Base-by-base conservation (phyloP, 768 basidiomycete species). In the Russula sp. region DNA sequence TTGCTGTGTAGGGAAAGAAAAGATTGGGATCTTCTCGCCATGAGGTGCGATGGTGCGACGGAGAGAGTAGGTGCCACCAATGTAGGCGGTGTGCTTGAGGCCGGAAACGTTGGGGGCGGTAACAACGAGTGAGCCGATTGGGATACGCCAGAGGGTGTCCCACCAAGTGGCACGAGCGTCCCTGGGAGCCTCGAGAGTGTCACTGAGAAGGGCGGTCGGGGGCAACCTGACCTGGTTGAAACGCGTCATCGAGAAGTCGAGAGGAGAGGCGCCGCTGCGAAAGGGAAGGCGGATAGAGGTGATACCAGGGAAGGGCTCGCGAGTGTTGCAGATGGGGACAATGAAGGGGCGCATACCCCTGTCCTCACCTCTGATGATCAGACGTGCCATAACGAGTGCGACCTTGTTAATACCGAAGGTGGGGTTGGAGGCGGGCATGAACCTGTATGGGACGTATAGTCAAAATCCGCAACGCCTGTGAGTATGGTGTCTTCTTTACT, bases 381-480 rank as follows among this genome's bases (percentile, higher is more conserved):
- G 70, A 39, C 76, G 75, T 11, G 83, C 83, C 77, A 83, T 81
- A 32, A 83, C 81, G 36, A 84, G 65, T 14, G 82, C 81, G 5
- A 83, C 74, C 61, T 82, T 83, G 1, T 81, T 73, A 18, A 82
- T 74, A 6, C 78, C 77, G 65, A 81, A 82, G 7, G 73, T 68
- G 1, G 83, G 82, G 11, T 79, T 79, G 5, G 83, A 79, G 25
- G 81, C 77, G 10, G 83, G 82, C 82, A 29, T 83, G 65, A 82
- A 83, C 65, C 83, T 83, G 60, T 32, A 47, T 46, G 35, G 11
- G 51, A 5, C 41, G 29, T 39, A 48, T 9, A 53, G 25, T 60
- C 54, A 66, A 35, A 62, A 18, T 9, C 9, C 41, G 29, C 13
- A 14, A 9, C 4, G 18, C 25, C 5, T 14, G 16, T 13, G 48